Evolutionary conservation across 176 grass and related monocot species (phyloP), one percentile per base, ranked within the genome.

Genomic region (Triticum aestivum): DNA sequence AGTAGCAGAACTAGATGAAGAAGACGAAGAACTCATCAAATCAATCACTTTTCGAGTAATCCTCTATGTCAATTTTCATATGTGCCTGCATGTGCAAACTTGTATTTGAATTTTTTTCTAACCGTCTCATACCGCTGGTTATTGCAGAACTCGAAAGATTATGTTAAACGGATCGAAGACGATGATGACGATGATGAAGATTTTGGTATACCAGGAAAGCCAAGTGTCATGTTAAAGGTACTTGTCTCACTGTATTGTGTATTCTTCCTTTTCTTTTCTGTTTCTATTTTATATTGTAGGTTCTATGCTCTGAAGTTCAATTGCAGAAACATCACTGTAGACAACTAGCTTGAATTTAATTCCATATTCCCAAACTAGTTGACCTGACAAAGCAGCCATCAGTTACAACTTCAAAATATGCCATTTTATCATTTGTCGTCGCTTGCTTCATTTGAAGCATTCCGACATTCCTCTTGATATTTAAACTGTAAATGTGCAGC

Each of bases 1-100:
- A 32, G 82, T 77, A 82, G 95, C 92, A 80, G 95, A 98, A 30
- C 84, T 95, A 68, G 95, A 98, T 78, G 83, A 95, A 83, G 83
- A 92, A 98, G 95, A 98, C n/a, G 93, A 98, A 82, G 83, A 82
- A 81, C 81, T 95, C 41, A 98, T 98, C 73, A 95, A 93, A 79
- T 98, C 93, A 20, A 95, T 93, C 78, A 89, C 91, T 81, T 98
- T 98, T 65, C 91, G 69, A 65, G 93, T 98, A 89, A 88, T 85
- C 66, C 9, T 89, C 47, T 91, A 18, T 37, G 61, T 56, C 38
- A 64, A 67, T 13, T 38, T 82, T 5, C 77, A 67, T 89, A 56
- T 69, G n/a, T 87, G 61, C 77, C 20, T 56, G 17, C 75, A 82
- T 73, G 67, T 47, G 61, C 23, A 26, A 79, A 56, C 38, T 75